Conservation (phyloP, 192 early-diverging fungal genomes). For the Coemansia sp. region DNA sequence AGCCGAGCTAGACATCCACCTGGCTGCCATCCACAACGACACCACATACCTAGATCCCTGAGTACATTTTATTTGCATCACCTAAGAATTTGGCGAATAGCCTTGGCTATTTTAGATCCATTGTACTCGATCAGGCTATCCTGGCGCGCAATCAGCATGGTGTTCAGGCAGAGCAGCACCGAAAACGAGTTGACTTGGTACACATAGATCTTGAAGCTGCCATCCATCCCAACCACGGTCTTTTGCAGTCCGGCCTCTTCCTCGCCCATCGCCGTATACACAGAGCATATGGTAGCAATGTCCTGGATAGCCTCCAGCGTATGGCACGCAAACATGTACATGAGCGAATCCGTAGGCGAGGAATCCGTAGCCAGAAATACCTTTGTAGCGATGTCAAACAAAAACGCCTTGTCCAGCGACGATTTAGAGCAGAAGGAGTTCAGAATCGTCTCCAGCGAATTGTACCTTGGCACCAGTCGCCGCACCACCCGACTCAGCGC, state of each 20-base stretch:
- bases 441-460: slow-evolving; percentile 84
- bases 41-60: neutral
- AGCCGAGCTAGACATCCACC: slow-evolving; percentile 27
- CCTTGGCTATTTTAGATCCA: slow-evolving; percentile 42
- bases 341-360: slow-evolving; percentile 84
- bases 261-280: slow-evolving; percentile 6
- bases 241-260: slow-evolving; percentile 21
- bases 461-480: slow-evolving; percentile 80
- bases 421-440: slow-evolving; percentile 94
- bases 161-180: slow-evolving; percentile 33
- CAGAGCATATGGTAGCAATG: slow-evolving; percentile 67
- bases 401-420: slow-evolving; percentile 93
- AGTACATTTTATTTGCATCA: slow-evolving; percentile 1
- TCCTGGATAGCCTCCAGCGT: slow-evolving; percentile 93
- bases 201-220: slow-evolving; percentile 23
- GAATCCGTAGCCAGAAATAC: slow-evolving; percentile 94
- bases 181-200: slow-evolving; percentile 41
- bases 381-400: slow-evolving; percentile 87
- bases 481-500: slow-evolving; percentile 93
- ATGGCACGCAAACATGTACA: slow-evolving; percentile 90
- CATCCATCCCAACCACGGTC: slow-evolving; percentile 23
- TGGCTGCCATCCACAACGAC: slow-evolving; percentile 25
- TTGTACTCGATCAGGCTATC: slow-evolving; percentile 51
- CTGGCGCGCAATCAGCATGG: slow-evolving; percentile 22
- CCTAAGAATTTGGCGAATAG: slow-evolving; percentile 41